Percentiles rank a stretch among this genome's conserved stretches.
phyloP scores from a whole-genome alignment of 805 yeast species.

The Lachancea thermotolerans region DNA sequence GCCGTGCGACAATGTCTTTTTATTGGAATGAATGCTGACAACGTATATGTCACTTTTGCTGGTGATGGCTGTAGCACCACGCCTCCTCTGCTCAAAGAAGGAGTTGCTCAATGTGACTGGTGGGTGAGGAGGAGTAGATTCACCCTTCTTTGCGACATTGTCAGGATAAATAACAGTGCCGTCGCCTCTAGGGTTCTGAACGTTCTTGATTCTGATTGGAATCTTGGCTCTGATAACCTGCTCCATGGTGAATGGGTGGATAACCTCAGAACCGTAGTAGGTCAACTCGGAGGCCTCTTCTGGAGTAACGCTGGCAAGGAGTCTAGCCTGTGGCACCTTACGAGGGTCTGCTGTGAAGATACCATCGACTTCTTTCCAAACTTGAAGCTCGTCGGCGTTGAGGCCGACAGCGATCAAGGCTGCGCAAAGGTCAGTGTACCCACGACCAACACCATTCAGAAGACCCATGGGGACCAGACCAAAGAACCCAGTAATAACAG shows the following conservation, averaged over 20 bases:
- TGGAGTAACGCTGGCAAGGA: slow-evolving; percentile 84
- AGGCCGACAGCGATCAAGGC: slow-evolving; percentile 92
- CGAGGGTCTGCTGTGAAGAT: slow-evolving; percentile 98
- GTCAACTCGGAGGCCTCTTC: slow-evolving; percentile 98
- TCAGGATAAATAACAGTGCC: slow-evolving; percentile 96
- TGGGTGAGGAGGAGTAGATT: slow-evolving; percentile 90
- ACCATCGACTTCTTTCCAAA: slow-evolving; percentile 99
- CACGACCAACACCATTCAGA: slow-evolving; percentile 89
- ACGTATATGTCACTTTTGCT: slow-evolving; percentile 91
- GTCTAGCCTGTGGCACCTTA: slow-evolving; percentile 83
- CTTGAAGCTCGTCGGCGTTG: slow-evolving; percentile 88
- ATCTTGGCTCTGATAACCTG: slow-evolving; percentile 94
- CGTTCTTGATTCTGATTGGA: slow-evolving; percentile 95
- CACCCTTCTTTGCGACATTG: slow-evolving; percentile 77
- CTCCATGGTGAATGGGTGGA: slow-evolving; percentile 99
- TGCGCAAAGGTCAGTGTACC: slow-evolving; percentile 96
- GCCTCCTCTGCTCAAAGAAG: slow-evolving; percentile 40
- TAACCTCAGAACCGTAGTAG: slow-evolving; percentile 95
- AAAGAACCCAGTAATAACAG: slow-evolving; percentile 93
- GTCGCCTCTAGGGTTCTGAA: slow-evolving; percentile 83
- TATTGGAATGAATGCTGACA: slow-evolving; percentile 87
- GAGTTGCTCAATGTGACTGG: slow-evolving; percentile 58
- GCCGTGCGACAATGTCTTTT: slow-evolving; percentile 88
- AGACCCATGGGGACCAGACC: slow-evolving; percentile 96
- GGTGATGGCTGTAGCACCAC: slow-evolving; percentile 92